Percentiles rank a stretch among this genome's conserved stretches.
phyloP scores from a whole-genome alignment of 2,329 filamentous ascomycete genomes.

The Fusarium pseudoanthophilum region DNA sequence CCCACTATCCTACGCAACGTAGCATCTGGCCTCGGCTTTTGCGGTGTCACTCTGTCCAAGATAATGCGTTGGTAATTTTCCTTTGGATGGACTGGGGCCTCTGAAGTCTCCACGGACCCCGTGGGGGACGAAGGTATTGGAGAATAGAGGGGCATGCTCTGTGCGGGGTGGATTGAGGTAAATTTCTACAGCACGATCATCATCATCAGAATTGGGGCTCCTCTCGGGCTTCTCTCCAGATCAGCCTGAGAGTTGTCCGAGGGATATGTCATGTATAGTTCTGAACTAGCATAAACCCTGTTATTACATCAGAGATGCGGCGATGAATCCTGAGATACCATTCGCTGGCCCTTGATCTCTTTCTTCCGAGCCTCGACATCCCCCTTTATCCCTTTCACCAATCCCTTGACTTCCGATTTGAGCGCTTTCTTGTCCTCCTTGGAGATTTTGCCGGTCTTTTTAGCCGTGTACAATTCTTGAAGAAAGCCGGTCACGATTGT shows the following conservation, averaged over 20 bases:
- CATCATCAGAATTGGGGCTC: slow-evolving; percentile 4
- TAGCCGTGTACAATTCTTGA: slow-evolving; percentile 19
- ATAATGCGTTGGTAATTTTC: neutral
- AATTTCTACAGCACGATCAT: neutral
- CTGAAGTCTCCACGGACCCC: neutral
- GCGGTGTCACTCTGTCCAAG: neutral
- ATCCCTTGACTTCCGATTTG: slow-evolving; percentile 26
- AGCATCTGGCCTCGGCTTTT: neutral
- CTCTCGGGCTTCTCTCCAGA: slow-evolving; percentile 10
- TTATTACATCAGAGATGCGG: neutral
- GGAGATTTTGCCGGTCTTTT: slow-evolving; percentile 25
- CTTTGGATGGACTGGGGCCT: neutral
- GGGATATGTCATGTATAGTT: neutral
- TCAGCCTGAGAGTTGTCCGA: neutral
- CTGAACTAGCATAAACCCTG: neutral
- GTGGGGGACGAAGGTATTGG: slow-evolving; percentile 4
- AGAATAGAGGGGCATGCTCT: slow-evolving; percentile 6
- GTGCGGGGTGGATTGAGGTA: slow-evolving; percentile 16
- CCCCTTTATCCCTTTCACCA: slow-evolving; percentile 16
- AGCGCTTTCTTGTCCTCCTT: slow-evolving; percentile 32
- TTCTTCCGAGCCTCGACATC: slow-evolving; percentile 6
- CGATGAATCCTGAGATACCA: neutral
- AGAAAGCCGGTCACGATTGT: slow-evolving; percentile 3
- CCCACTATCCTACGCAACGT: slow-evolving; percentile 1
- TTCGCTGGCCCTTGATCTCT: neutral